Evolutionary conservation across 2,329 filamentous ascomycete genomes (phyloP).

Genomic region (Hypoxylon sp.): DNA sequence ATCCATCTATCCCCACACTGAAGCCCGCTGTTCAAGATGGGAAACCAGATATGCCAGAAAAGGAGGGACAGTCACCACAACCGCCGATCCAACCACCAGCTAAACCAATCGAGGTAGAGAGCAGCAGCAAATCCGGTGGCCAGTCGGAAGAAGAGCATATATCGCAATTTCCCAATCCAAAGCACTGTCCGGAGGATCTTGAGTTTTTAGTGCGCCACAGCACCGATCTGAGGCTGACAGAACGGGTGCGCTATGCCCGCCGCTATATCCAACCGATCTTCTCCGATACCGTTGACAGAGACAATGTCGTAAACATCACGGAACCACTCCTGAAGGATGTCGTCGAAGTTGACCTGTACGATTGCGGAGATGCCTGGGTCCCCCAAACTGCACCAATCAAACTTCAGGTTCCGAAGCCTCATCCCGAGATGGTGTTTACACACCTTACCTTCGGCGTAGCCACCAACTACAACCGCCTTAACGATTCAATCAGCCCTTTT

Average conservation of each 20-base stretch:
- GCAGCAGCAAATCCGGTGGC: neutral
- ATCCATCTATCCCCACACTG: neutral
- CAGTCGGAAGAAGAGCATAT: constrained; percentile 19
- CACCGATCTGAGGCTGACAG: constrained; percentile 56
- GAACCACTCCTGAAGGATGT: constrained; percentile 56
- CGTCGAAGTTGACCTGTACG: constrained; percentile 53
- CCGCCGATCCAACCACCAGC: neutral
- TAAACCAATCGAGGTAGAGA: neutral
- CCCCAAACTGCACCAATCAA: constrained; percentile 61
- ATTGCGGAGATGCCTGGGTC: constrained; percentile 49
- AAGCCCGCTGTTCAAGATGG: constrained; percentile 18
- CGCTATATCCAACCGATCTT: constrained; percentile 61
- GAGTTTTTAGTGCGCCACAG: constrained; percentile 50
- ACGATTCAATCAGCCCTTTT: constrained; percentile 66
- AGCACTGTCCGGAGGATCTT: constrained; percentile 48
- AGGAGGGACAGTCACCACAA: neutral
- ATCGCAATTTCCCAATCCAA: constrained; percentile 34
- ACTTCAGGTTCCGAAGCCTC: constrained; percentile 63
- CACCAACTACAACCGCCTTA: constrained; percentile 65
- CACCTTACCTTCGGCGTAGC: constrained; percentile 72
- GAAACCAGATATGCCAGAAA: constrained; percentile 11
- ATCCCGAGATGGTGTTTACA: constrained; percentile 60
- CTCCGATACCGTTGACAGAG: constrained; percentile 55
- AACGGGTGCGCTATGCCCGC: constrained; percentile 61
- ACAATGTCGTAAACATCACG: constrained; percentile 57